Evolutionary conservation across 1,284 basidiomycete genomes (phyloP), one percentile per base, ranked within the genome.

Genomic region (Boletellus deceptivus): DNA sequence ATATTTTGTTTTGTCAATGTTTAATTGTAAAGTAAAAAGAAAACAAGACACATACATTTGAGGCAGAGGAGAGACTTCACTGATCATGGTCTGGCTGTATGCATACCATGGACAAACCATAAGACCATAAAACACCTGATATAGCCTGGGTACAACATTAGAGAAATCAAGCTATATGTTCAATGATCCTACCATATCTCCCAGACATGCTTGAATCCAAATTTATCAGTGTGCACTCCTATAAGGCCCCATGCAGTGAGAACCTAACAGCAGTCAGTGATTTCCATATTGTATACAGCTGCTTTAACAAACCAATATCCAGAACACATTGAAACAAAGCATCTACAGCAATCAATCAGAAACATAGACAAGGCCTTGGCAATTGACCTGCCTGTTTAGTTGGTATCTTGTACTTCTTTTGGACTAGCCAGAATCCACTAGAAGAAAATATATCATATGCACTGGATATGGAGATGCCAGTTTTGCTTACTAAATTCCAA

Each of bases 51-150:
- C 73, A 45, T 65, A 83, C 84, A 86, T 87, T 65, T 86, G 84
- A 14, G 83, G 77, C 34, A 83, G 70, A 11, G 89, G 89, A 14
- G 86, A 86, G 8, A 91, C 88, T 60, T 91, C 88, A 60, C 83
- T 86, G 50, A 91, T 89, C 87, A 91, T 88, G 0, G 89, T 91
- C 69, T 91, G 86, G 63, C 84, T 83, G 59, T 89, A 86, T 29
- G 89, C 86, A 67, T 91, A 91, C 88, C 88, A 91, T 1, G 89
- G 89, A 58, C 89, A 90, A 6, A 91, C 86, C 75, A 88, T 77
- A 34, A 90, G 70, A 6, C 89, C 88, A 60, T 88, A 90, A 64
- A 81, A 89, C 5, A 78, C 83, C 59, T 86, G 84, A 59, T 84
- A 86, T 31, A 80, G 54, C 84, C 84, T 62, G 10, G 10, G 18